Base-by-base conservation (phyloP, 2,329 filamentous ascomycete species). In the Dactylellina drechsleri region DNA sequence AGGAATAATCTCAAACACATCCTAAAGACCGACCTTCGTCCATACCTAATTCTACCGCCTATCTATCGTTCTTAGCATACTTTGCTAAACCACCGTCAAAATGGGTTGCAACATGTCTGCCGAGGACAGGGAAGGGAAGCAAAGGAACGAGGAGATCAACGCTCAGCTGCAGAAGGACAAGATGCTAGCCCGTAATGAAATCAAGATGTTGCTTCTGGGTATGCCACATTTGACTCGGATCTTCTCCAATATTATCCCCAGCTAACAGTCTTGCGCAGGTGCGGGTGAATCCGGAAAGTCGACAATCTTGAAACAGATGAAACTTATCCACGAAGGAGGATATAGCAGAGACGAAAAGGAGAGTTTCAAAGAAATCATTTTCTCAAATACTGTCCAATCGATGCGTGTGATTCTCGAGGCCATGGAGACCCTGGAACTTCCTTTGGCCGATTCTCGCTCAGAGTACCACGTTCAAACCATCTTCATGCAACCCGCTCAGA, bases 81-180 rank as follows among this genome's bases (percentile, higher is more conserved):
- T 16, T 50, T 26, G 20, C 36, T 15, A 26, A 66, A 52, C 13
- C 43, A 68, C 83, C 84, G 85, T 83, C 90, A 93, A 86, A 81
- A 99, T 99, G 95, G 95, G 95, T 89, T 99, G 95, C 84, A 94
- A 94, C 85, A 96, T 97, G 92, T 98, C 94, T 84, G 97, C 95
- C 82, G 95, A 98, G 87, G 95, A 98, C 86, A 97, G 97, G 91
- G 95, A 98, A 93, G 94, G 95, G 85, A 98, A 97, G 92, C 92
- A 93, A 87, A 91, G 95, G 80, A 98, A 99, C 83, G 95, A 99
- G 88, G 94, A 98, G 89, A 99, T 99, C 82, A 95, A 99, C 85
- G 98, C 97, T 84, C 94, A 98, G 87, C 87, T 98, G 82, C 98
- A 97, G 89, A 89, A 92, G 83, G 95, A 99, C 83, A 96, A 96